Conservation (phyloP, 441 rosid genomes). For the Euphorbia corollata region DNA sequence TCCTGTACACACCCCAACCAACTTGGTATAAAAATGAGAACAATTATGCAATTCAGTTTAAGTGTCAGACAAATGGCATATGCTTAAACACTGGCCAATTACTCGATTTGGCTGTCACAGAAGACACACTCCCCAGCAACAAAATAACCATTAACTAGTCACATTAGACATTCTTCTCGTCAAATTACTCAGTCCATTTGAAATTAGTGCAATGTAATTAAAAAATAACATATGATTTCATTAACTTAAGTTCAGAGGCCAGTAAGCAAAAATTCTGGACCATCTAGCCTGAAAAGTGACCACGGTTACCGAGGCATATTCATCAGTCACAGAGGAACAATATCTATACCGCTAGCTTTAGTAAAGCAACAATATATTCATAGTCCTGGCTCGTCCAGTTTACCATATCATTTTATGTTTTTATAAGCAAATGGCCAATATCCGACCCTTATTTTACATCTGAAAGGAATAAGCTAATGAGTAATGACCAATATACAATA, state of each 20-base stretch:
- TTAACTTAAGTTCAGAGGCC: background rate
- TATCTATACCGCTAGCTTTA: background rate
- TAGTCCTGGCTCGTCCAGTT: background rate
- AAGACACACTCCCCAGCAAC: background rate
- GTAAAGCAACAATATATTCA: background rate
- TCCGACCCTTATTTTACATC: background rate
- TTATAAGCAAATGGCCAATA: background rate
- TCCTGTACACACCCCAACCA: background rate
- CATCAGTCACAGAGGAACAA: background rate
- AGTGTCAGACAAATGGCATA: too few relatives aligned
- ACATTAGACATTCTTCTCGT: background rate
- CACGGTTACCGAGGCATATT: background rate
- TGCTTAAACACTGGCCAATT: background rate
- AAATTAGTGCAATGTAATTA: background rate
- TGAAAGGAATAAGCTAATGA: too few relatives aligned
- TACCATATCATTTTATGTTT: background rate
- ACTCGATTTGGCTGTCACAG: background rate
- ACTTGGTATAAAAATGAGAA: background rate
- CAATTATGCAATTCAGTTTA: background rate
- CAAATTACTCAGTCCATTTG: background rate
- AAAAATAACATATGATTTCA: background rate
- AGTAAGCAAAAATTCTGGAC: background rate
- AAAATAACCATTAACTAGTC: background rate
- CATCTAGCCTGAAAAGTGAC: background rate
- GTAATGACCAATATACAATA: too few relatives aligned